Evolutionary conservation across 2,329 filamentous ascomycete species (phyloP).

Genomic region (Colletotrichum sp.): DNA sequence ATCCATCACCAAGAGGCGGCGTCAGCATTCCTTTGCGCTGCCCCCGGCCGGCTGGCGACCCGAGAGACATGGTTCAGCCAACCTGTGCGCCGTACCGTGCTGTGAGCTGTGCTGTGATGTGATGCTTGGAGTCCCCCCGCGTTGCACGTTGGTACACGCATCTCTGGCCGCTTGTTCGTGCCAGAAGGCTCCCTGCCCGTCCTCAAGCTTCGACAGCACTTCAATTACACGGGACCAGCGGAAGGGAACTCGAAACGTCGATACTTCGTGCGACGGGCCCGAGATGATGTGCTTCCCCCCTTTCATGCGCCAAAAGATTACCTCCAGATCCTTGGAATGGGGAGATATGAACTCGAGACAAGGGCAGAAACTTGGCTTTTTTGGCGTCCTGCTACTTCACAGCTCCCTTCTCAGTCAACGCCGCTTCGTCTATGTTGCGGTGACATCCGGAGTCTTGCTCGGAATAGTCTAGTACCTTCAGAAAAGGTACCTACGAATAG

Average conservation of each 20-base stretch:
- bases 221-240: not conserved
- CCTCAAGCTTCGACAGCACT: not conserved
- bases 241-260: not conserved
- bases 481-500: not conserved
- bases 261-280: not conserved
- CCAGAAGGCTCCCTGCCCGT: not conserved
- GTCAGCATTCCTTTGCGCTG: not conserved
- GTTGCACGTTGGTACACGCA: not conserved
- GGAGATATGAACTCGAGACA: slow-evolving; percentile 7
- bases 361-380: not conserved
- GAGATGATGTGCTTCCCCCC: not conserved
- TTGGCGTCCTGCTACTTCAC: not conserved
- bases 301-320: not conserved
- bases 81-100: not conserved
- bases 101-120: not conserved
- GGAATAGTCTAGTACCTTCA: not conserved
- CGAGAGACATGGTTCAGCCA: not conserved
- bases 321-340: not conserved
- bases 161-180: not conserved
- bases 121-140: not conserved
- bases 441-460: not conserved
- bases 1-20: not conserved
- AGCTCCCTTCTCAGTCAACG: not conserved
- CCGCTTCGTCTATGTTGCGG: not conserved
- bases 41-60: not conserved